Evolutionary conservation across 257 asterid genomes (phyloP).

Genomic region (Solanum rostratum): DNA sequence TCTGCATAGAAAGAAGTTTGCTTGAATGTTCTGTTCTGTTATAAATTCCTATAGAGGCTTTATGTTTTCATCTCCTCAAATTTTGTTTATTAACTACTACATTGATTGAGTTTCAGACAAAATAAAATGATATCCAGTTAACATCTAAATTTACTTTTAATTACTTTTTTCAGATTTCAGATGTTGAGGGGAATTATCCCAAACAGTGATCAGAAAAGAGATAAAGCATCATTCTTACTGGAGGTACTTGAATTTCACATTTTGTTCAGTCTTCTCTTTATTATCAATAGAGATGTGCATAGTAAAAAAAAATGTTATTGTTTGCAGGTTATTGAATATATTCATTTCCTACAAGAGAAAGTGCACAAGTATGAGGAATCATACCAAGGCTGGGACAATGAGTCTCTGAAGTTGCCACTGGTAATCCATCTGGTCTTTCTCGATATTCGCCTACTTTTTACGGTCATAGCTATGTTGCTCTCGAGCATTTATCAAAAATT

Average conservation of each 20-base stretch:
- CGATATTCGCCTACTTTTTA: background rate
- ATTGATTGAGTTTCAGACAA: background rate
- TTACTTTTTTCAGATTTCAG: constrained; percentile 51
- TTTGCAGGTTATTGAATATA: constrained; percentile 83
- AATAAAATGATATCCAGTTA: background rate
- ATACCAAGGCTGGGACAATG: constrained; percentile 69
- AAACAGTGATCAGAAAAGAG: constrained; percentile 89
- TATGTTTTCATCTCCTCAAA: background rate
- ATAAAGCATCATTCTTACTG: constrained; percentile 87
- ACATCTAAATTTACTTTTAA: background rate
- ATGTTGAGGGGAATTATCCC: constrained; percentile 86
- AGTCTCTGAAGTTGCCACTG: constrained; percentile 58
- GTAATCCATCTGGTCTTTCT: constrained; percentile 16
- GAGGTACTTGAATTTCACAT: constrained; percentile 42
- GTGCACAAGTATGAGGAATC: constrained; percentile 61
- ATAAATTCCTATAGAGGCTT: background rate
- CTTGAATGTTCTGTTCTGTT: background rate
- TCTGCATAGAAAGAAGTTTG: background rate
- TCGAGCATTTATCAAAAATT: background rate
- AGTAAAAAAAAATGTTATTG: background rate
- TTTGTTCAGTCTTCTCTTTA: background rate
- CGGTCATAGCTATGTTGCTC: background rate
- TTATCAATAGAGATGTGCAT: background rate
- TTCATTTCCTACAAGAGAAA: constrained; percentile 89
- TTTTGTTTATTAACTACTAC: background rate